Evolutionary conservation across 73 alveolate species (phyloP).

Genomic region (Paramecium pentaurelia): DNA sequence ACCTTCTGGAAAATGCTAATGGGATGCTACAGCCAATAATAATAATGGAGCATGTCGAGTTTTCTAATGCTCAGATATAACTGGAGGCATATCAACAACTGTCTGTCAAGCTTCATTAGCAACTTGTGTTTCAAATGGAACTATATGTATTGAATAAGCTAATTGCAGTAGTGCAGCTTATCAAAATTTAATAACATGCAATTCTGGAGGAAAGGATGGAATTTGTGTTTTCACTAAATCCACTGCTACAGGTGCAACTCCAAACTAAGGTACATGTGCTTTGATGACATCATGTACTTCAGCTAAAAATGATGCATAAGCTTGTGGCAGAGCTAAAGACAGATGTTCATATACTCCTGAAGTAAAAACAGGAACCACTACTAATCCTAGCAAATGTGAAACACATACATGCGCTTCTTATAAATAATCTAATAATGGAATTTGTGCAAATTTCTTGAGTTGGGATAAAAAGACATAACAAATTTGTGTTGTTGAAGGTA

Average conservation of each 20-base stretch:
- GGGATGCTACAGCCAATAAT: neutral
- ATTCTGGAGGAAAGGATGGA: constrained; percentile 24
- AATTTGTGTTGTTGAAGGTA: neutral
- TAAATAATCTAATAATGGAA: neutral
- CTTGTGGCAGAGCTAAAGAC: neutral
- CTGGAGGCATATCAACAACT: neutral
- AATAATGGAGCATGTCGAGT: neutral
- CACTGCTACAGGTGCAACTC: neutral
- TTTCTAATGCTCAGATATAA: neutral
- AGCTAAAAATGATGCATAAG: neutral
- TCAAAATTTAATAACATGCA: neutral
- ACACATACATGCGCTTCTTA: neutral
- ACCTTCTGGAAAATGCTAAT: neutral
- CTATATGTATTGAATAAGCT: neutral
- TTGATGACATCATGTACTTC: neutral
- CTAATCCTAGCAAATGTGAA: neutral
- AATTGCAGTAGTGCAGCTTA: neutral
- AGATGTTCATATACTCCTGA: neutral
- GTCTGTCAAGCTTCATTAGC: neutral
- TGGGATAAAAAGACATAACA: neutral
- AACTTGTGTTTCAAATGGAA: neutral
- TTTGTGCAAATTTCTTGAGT: neutral
- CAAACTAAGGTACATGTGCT: neutral
- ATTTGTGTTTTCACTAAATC: neutral
- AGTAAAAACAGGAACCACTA: neutral